Evolutionary conservation across 371 early-diverging fungal species (phyloP), one percentile per base, ranked within the genome.

Genomic region (Mortierella sp.): DNA sequence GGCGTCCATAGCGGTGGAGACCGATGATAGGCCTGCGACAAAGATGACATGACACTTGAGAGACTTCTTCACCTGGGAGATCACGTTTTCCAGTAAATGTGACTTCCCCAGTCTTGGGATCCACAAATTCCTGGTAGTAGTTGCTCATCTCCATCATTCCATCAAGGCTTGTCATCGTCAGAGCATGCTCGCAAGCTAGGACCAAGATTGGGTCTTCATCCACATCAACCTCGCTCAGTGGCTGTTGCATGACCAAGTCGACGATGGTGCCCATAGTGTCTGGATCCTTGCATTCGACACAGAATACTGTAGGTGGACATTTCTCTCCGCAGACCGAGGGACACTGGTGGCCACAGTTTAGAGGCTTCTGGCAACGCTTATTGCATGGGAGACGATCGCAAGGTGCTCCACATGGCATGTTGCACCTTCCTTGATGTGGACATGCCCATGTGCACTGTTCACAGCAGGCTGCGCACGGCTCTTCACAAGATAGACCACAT

Each of bases 301-400:
- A 90, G 61, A 69, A 88, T 39, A 68, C 55, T 2, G 16, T 10
- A 0, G 71, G 11, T 0, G 88, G 88, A 39, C 91, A 90, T 9
- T n/a, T 51, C 66, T 90, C 91, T 1, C 90, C 89, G 61, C 90
- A 90, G 3, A 90, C 68, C 0, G 85, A 78, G 0, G 88, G 89
- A 62, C 88, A 87, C 30, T 68, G 88, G 67, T 88, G 88, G 9
- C 88, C 88, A 70, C 91, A 90, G 0, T 24, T 2, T 0, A 90
- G 68, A 28, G 0, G 11, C 64, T 83, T 84, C 9, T 64, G 68
- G 55, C 91, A 90, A 11, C 88, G 77, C 54, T 64, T 18, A 68
- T 88, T 84, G 55, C 91, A 90, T 3, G 91, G 91, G 11, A 89
- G 74, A 32, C 89, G 84, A 24, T 72, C 72, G 45, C 90, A 90